These are phyloP conservation scores for Clonostachys rhizophaga DNA, from an alignment of 2,329 filamentous ascomycete genomes.

Conservation along the genomic window DNA sequence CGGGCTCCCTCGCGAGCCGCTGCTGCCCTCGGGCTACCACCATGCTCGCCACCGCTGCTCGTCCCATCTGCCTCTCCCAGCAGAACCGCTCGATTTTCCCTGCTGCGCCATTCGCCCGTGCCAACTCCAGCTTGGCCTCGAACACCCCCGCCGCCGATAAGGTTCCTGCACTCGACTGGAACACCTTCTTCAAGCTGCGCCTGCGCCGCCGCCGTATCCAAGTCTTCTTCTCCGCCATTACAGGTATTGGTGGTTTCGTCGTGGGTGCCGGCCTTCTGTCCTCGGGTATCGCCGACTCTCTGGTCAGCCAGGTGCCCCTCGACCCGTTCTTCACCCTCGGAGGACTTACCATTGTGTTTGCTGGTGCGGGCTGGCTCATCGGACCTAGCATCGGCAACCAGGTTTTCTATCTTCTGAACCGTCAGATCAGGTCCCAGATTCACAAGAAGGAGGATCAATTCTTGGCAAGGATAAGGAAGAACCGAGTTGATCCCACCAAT, in stretches of 20 bases:
- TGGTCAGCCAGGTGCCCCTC: conserved; percentile 69
- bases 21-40: not conserved
- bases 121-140: not conserved
- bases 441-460: conserved; percentile 90
- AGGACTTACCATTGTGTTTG: conserved; percentile 70
- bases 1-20: conserved; percentile 1
- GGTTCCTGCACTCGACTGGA: conserved; percentile 66
- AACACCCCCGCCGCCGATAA: conserved; percentile 10
- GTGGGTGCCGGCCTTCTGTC: conserved; percentile 63
- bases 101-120: too few relatives aligned
- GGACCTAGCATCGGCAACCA: conserved; percentile 79
- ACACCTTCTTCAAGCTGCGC: conserved; percentile 88
- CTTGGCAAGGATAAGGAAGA: conserved; percentile 84
- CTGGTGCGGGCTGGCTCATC: conserved; percentile 80
- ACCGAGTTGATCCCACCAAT: conserved; percentile 84
- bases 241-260: conserved; percentile 57
- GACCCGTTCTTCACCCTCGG: conserved; percentile 87
- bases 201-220: conserved; percentile 81
- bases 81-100: too few relatives aligned
- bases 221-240: conserved; percentile 68
- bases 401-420: conserved; percentile 73
- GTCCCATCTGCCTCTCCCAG: too few relatives aligned
- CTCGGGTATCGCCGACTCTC: conserved; percentile 65
- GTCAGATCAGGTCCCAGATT: conserved; percentile 68
- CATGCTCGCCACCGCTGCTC: too few relatives aligned